Evolutionary conservation across 225 moss, liverwort and hornwort genomes (phyloP).

Genomic region (Takakia lepidozioides): DNA sequence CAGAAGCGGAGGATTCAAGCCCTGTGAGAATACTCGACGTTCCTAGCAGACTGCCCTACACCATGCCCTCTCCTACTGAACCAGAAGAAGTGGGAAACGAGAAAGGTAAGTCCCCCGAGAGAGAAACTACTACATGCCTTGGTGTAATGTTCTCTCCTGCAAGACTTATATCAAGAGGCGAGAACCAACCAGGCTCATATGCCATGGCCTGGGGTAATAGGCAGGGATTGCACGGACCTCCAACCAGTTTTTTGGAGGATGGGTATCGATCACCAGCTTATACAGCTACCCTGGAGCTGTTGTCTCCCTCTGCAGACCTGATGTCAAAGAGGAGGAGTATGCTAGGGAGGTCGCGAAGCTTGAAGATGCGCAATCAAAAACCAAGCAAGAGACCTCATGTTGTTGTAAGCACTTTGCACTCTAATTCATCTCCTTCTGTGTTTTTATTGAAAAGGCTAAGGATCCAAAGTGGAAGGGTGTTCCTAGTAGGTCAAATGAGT

Average conservation of each 20-base stretch:
- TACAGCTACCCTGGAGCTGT: slow-evolving; percentile 45
- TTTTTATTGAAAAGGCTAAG: too few relatives aligned
- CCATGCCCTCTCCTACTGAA: slow-evolving; percentile 28
- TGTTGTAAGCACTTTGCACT: slow-evolving; percentile 32
- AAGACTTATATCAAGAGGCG: slow-evolving; percentile 18
- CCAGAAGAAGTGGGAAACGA: slow-evolving; percentile 33
- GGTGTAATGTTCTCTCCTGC: slow-evolving; percentile 31
- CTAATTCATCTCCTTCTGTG: too few relatives aligned
- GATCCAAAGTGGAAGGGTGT: too few relatives aligned
- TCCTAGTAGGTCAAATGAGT: too few relatives aligned
- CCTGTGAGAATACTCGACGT: slow-evolving; percentile 2
- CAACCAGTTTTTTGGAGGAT: slow-evolving; percentile 21
- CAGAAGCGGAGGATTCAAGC: slow-evolving; percentile 6
- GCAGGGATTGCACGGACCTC: slow-evolving; percentile 12
- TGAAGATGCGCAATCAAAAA: slow-evolving; percentile 10
- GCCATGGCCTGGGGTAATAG: slow-evolving; percentile 17
- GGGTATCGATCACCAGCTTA: slow-evolving; percentile 50
- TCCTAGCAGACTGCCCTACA: slow-evolving; percentile 36
- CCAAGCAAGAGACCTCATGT: slow-evolving; percentile 24
- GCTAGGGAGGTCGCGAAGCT: slow-evolving; percentile 13
- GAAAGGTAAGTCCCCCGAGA: slow-evolving; percentile 28
- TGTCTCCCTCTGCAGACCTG: slow-evolving; percentile 44
- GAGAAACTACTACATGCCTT: slow-evolving; percentile 17
- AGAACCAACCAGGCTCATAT: slow-evolving; percentile 2
- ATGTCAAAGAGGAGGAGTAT: slow-evolving; percentile 27